Evolutionary conservation across 768 basidiomycete genomes (phyloP), one percentile per base, ranked within the genome.

Genomic region (Suillus subaureus): DNA sequence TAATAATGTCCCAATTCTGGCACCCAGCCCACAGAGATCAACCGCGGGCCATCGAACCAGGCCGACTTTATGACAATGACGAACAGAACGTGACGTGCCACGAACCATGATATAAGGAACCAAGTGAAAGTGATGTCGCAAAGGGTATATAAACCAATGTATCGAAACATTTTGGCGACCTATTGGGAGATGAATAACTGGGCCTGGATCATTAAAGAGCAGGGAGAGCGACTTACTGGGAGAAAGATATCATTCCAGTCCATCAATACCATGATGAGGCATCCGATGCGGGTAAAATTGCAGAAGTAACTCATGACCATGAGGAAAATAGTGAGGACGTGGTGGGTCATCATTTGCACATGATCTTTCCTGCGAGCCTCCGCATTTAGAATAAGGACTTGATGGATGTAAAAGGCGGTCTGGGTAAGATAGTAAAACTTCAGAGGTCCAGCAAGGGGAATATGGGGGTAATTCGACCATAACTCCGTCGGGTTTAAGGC

Each of bases 281-380:
- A 93, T 18, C 97, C 97, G 52, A 96, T 85, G 54, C 96, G 91
- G 11, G 94, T 97, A 74, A 89, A 90, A 78, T 96, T 91, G 74
- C 83, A 87, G 66, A 84, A 83, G 79, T 97, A 99, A 76, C 93
- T 95, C 47, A 81, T 72, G 40, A 82, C 77, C 79, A 98, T 88
- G 67, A 99, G 86, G 58, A 83, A 73, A 66, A 96, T 84, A 15
- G 96, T 97, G 69, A 99, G 91, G 70, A 97, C 74, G 75, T 99
- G 97, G 80, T 99, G 97, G 31, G 89, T 81, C 86, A 98, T 92
- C 97, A 98, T 98, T 78, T 98, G 97, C 71, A 82, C 81, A 77
- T 98, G 94, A 77, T 99, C 97, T 75, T 94, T 95, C 64, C 97
- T 84, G 63, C 89, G 86, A 45, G 89, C 94, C 77, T 99, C 97